phyloP scores from a whole-genome alignment of 129 eudicot genomes.

The Artemisia tridentata region DNA sequence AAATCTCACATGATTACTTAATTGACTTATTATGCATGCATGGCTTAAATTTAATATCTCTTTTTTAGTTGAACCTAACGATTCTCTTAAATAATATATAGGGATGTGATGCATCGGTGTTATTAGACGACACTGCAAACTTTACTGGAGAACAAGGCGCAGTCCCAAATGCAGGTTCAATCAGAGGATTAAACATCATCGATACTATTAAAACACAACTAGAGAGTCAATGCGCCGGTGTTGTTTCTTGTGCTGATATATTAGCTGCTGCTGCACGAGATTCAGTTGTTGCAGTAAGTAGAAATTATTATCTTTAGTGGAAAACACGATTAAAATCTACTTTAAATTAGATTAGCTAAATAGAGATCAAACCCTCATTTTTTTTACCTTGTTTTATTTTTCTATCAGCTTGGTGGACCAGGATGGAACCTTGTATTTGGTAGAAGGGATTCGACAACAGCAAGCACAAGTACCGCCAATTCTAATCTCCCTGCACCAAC shows the following conservation, averaged over 20 bases:
- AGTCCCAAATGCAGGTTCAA: conserved; percentile 26
- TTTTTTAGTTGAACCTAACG: background rate
- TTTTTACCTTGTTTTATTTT: background rate
- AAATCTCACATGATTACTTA: background rate
- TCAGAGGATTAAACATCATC: conserved; percentile 43
- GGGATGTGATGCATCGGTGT: conserved; percentile 52
- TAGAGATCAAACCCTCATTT: background rate
- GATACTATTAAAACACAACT: conserved; percentile 42
- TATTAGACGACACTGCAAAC: conserved; percentile 34
- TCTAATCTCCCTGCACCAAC: conserved; percentile 35
- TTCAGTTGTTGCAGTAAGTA: conserved; percentile 42
- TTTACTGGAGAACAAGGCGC: conserved; percentile 45
- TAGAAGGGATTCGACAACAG: conserved; percentile 53
- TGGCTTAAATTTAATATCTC: background rate
- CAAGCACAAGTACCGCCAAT: conserved; percentile 38
- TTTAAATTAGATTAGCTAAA: background rate
- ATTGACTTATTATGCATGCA: background rate
- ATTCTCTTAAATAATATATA: background rate
- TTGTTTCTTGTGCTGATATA: conserved; percentile 51
- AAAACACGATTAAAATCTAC: background rate
- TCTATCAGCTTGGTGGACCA: conserved; percentile 48
- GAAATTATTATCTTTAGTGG: background rate
- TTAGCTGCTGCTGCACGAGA: conserved; percentile 41
- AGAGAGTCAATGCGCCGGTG: conserved; percentile 30
- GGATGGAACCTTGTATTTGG: conserved; percentile 44